Evolutionary conservation across 176 grass and related monocot species (phyloP).

Genomic region (Musa itinerans): DNA sequence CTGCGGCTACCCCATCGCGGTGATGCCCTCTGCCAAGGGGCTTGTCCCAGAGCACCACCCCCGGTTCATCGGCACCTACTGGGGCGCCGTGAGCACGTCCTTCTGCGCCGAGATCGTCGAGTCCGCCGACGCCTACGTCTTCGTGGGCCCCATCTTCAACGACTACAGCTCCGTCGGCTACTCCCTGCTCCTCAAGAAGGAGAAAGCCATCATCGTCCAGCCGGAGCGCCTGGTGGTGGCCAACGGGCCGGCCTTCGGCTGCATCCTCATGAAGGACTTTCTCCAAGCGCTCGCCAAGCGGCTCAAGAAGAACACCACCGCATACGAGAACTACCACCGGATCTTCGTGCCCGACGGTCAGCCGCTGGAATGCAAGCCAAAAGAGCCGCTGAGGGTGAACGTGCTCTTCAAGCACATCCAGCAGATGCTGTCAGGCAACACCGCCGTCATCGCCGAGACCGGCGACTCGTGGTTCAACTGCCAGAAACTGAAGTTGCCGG

Average conservation of each 20-base stretch:
- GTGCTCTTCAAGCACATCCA: slow-evolving; percentile 77
- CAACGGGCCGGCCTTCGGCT: slow-evolving; percentile 66
- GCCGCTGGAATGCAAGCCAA: slow-evolving; percentile 33
- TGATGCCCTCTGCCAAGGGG: slow-evolving; percentile 85
- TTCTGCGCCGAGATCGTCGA: slow-evolving; percentile 83
- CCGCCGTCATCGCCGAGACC: slow-evolving; percentile 63
- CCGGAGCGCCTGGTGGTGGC: slow-evolving; percentile 58
- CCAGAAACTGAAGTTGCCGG: slow-evolving; percentile 69
- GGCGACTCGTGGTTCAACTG: slow-evolving; percentile 94
- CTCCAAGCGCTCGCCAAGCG: slow-evolving; percentile 45
- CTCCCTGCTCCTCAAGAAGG: slow-evolving; percentile 84
- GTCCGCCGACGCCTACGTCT: slow-evolving; percentile 74
- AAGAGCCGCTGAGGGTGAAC: slow-evolving; percentile 69
- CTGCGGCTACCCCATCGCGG: slow-evolving; percentile 55
- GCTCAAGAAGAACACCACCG: slow-evolving; percentile 59
- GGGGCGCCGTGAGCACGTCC: slow-evolving; percentile 72
- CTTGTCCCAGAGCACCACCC: slow-evolving; percentile 64
- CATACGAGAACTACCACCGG: slow-evolving; percentile 65
- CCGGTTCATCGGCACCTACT: slow-evolving; percentile 76
- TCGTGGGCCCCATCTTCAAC: slow-evolving; percentile 77
- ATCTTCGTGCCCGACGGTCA: slow-evolving; percentile 73
- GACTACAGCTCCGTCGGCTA: slow-evolving; percentile 93
- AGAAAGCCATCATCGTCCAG: slow-evolving; percentile 72
- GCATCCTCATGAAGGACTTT: slow-evolving; percentile 68
- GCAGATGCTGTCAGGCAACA: slow-evolving; percentile 47